These are phyloP conservation scores for Echeveria elegans DNA, from an alignment of 164 flowering plant species.

Conservation along the genomic window DNA sequence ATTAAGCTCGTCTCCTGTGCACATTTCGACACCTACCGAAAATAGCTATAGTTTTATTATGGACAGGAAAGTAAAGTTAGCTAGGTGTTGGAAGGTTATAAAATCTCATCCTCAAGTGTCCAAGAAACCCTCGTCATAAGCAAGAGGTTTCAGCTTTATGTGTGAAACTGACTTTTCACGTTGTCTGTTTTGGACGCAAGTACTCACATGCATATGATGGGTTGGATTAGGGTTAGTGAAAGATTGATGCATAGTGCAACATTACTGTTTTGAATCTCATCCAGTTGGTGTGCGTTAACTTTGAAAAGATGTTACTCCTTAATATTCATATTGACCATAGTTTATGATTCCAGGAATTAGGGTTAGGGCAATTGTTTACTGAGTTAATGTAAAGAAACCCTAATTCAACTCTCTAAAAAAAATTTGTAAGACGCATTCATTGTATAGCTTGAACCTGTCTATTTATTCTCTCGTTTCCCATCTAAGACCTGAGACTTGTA, in stretches of 20 bases:
- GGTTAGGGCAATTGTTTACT: too few relatives aligned
- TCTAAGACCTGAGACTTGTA: not conserved
- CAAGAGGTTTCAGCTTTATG: not conserved
- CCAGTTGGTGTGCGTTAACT: too few relatives aligned
- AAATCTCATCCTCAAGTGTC: not conserved
- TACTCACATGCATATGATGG: not conserved
- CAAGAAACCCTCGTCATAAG: not conserved
- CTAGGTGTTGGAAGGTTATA: not conserved
- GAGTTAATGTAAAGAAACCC: not conserved
- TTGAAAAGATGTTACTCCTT: too few relatives aligned
- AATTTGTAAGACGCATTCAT: not conserved
- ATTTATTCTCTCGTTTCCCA: not conserved
- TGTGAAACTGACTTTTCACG: conserved; percentile 1
- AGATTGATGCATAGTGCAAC: not conserved
- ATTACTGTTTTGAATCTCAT: too few relatives aligned
- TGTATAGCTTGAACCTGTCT: not conserved
- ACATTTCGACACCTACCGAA: too few relatives aligned
- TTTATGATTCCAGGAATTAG: too few relatives aligned
- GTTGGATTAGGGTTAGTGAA: not conserved
- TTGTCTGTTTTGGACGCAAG: not conserved
- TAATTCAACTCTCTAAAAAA: too few relatives aligned
- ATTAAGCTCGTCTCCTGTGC: too few relatives aligned
- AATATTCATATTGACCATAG: too few relatives aligned
- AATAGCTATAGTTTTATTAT: too few relatives aligned
- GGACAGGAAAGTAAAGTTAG: not conserved